A percentile compares a stretch with the other conserved stretches of the same genome.
Evolutionary conservation across 225 moss, liverwort and hornwort species (phyloP).

Genomic region (Neckera pumila): DNA sequence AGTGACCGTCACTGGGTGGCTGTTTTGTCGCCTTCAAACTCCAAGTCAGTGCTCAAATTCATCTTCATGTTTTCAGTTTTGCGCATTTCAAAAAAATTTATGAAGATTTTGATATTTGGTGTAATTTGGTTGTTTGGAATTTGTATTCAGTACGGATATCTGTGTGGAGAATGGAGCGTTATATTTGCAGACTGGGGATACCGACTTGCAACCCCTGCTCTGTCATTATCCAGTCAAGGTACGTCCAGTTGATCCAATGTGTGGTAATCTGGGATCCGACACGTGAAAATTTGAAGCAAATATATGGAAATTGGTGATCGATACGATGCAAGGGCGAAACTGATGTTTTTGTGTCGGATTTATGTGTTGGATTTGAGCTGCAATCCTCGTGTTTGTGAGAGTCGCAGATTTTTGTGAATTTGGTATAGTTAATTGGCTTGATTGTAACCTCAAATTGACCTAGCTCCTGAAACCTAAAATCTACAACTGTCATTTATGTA

Average conservation of each 20-base stretch:
- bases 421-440: background rate
- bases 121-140: background rate
- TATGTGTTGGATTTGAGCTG: background rate
- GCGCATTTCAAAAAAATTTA: background rate
- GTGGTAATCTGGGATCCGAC: background rate
- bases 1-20: conserved; percentile 22
- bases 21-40: conserved; percentile 32
- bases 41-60: background rate
- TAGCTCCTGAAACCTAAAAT: background rate
- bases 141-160: background rate
- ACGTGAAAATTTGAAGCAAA: background rate
- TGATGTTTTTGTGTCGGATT: background rate
- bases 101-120: background rate
- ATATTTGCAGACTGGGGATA: conserved; percentile 42
- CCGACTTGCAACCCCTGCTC: background rate
- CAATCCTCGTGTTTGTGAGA: background rate
- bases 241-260: background rate
- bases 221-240: conserved; percentile 52
- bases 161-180: background rate
- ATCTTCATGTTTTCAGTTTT: too few relatives aligned
- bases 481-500: too few relatives aligned
- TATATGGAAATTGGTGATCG: background rate
- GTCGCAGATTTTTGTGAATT: background rate
- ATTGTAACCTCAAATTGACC: background rate
- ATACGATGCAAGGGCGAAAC: background rate